Percentiles rank a stretch among this genome's conserved stretches.
phyloP scores from a whole-genome alignment of 2,329 filamentous ascomycete genomes.

The Calonectria pauciramosa region DNA sequence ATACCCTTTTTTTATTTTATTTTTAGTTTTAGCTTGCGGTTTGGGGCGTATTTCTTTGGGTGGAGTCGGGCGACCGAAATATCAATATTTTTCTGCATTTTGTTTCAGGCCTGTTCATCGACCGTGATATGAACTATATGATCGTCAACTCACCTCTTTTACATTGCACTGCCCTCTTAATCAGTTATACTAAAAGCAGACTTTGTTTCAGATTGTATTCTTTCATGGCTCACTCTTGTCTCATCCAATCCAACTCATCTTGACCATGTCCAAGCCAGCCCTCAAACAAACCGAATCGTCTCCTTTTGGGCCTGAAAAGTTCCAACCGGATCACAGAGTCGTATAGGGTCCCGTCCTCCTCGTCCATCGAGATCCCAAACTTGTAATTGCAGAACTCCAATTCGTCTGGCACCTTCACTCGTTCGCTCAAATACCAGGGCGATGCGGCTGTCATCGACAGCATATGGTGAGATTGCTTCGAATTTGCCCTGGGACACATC shows the following conservation, averaged over 20 bases:
- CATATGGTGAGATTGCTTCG: background rate
- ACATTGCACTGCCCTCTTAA: background rate
- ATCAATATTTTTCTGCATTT: background rate
- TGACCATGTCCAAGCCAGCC: background rate
- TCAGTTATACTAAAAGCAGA: background rate
- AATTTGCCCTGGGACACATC: background rate
- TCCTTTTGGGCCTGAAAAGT: background rate
- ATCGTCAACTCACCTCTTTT: background rate
- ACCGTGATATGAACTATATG: background rate
- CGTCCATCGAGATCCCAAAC: background rate
- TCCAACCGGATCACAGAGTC: background rate
- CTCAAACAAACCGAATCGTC: background rate
- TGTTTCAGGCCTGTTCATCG: background rate
- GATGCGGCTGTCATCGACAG: background rate
- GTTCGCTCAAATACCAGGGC: background rate
- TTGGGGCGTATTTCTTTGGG: background rate
- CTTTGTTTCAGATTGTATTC: too few species aligned
- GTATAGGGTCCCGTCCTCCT: background rate
- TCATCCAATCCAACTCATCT: background rate
- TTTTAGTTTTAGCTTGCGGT: background rate
- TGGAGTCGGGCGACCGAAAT: background rate
- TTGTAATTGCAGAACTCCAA: background rate
- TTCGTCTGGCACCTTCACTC: background rate
- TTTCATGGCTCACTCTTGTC: too few species aligned
- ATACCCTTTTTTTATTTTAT: background rate